Percentiles rank a stretch among this genome's conserved stretches.
These are phyloP conservation scores for Orbilia javanica DNA, from an alignment of 2,329 filamentous ascomycete species.

Conservation along the genomic window DNA sequence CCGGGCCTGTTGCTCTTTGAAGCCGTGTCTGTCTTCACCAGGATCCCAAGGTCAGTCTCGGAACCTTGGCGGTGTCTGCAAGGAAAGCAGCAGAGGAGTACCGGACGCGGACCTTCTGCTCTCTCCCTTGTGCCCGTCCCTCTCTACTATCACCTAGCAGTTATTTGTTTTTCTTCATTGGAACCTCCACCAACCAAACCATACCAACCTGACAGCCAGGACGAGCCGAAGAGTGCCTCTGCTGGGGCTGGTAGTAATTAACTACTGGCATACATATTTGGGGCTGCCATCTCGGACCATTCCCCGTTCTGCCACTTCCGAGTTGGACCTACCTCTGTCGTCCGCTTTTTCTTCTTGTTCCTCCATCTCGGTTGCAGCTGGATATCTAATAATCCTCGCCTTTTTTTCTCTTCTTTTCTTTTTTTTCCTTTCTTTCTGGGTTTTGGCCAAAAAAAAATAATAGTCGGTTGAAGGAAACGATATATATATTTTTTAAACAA, in stretches of 20 bases:
- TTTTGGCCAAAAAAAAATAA: no score
- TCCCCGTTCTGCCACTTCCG: conserved; percentile 56
- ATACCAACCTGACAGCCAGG: conserved; percentile 25
- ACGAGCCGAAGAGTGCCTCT: conserved; percentile 28
- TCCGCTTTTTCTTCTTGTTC: conserved; percentile 53
- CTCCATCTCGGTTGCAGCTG: conserved; percentile 58
- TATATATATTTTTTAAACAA: not conserved
- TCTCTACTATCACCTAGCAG: conserved; percentile 23
- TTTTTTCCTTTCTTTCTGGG: no score
- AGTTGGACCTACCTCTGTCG: conserved; percentile 56
- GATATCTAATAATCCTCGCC: conserved; percentile 39
- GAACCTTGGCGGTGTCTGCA: conserved; percentile 40
- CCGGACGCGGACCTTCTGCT: conserved; percentile 22
- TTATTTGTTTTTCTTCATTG: conserved; percentile 36
- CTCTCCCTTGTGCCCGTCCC: conserved; percentile 13
- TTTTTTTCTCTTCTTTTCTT: conserved; percentile 2
- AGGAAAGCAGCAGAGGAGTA: conserved; percentile 29
- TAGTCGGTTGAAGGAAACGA: conserved; percentile 13
- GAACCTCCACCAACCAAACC: conserved; percentile 23
- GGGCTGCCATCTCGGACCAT: conserved; percentile 34
- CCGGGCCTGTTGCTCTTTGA: conserved; percentile 35
- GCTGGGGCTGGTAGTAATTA: conserved; percentile 26
- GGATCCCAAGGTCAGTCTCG: conserved; percentile 39
- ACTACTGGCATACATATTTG: conserved; percentile 19
- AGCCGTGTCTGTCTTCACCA: conserved; percentile 39